phyloP scores from a whole-genome alignment of 2,329 filamentous ascomycete genomes.

The Aureobasidium sp. region DNA sequence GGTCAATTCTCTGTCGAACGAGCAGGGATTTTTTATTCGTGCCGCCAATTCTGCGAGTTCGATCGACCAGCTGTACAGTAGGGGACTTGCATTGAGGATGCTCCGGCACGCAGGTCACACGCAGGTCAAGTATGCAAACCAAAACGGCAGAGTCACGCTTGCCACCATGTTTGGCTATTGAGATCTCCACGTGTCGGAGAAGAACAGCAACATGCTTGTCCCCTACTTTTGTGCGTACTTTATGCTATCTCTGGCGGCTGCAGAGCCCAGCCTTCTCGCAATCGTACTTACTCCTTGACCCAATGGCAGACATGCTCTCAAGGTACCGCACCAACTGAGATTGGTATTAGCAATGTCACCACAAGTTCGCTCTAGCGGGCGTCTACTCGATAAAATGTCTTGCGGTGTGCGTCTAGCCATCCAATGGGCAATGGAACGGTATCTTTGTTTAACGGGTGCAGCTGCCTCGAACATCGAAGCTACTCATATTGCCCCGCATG shows the following conservation, averaged over 20 bases:
- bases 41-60: neutral
- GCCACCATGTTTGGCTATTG: slow-evolving; percentile 3
- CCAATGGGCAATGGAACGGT: neutral
- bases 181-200: slow-evolving; percentile 11
- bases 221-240: slow-evolving; percentile 1
- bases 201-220: slow-evolving; percentile 5
- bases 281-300: neutral
- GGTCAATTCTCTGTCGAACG: neutral
- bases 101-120: slow-evolving; percentile 16
- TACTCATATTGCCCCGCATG: neutral
- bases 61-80: neutral
- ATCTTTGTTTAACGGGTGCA: slow-evolving; percentile 1
- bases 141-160: slow-evolving; percentile 12
- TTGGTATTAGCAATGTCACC: neutral
- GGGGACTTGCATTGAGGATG: neutral
- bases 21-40: neutral
- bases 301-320: neutral
- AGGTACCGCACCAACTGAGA: neutral
- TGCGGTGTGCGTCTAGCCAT: slow-evolving; percentile 8
- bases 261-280: neutral
- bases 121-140: slow-evolving; percentile 18
- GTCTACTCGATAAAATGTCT: neutral
- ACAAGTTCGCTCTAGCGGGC: neutral
- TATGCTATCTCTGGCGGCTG: neutral
- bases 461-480: slow-evolving; percentile 2